These are phyloP conservation scores for Camellia sinensis DNA, from an alignment of 148 eudicot species.

Conservation along the genomic window DNA sequence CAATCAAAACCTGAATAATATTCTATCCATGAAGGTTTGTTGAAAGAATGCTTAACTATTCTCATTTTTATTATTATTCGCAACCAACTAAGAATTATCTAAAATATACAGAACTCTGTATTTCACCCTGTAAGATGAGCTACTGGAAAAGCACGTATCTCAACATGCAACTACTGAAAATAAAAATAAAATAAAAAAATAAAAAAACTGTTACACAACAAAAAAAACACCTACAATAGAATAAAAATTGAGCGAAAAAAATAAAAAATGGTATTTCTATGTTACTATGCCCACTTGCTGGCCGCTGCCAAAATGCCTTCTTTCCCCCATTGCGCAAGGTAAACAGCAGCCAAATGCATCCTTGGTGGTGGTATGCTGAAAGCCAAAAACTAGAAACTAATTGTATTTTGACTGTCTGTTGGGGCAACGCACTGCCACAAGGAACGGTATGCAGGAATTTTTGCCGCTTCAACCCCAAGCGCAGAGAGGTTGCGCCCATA, in stretches of 20 bases:
- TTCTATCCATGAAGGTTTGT: not conserved
- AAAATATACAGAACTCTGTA: not conserved
- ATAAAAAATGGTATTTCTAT: not conserved
- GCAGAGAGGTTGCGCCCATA: conserved; percentile 79
- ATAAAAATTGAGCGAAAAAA: not conserved
- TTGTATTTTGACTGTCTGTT: conserved; percentile 49
- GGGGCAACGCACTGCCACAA: conserved; percentile 95
- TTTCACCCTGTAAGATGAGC: too few relatives aligned
- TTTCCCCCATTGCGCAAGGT: not conserved
- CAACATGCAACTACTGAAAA: not conserved
- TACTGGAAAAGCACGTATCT: too few relatives aligned
- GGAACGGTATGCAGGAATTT: conserved; percentile 61
- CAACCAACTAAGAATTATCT: not conserved
- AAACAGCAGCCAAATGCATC: not conserved
- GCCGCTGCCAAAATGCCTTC: conserved; percentile 1
- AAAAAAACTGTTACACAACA: not conserved
- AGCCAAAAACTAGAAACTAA: conserved; percentile 44
- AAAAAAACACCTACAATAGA: not conserved
- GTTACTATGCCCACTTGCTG: not conserved
- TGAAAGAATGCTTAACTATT: not conserved
- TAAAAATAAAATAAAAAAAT: not conserved
- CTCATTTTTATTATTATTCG: not conserved
- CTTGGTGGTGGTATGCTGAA: not conserved
- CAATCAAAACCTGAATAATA: too few relatives aligned
- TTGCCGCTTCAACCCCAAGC: conserved; percentile 76